Percentiles rank a stretch among this genome's conserved stretches.
phyloP scores from a whole-genome alignment of 2,329 filamentous ascomycete species.

The Xenosphaeropsis pyriputrescens region DNA sequence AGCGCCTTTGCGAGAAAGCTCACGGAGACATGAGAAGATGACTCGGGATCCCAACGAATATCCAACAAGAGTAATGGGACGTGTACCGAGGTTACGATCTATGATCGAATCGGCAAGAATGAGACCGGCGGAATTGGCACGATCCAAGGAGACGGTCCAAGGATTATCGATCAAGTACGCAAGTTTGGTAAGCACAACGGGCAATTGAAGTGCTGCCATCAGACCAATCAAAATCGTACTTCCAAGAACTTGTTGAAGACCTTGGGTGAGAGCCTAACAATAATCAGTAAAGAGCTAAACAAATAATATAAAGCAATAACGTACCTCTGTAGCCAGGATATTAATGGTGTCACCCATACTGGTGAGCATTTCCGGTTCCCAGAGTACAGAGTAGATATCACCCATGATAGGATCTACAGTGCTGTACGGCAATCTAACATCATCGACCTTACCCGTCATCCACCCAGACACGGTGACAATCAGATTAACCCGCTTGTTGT shows the following conservation, averaged over 20 bases:
- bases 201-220: conserved; percentile 89
- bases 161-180: conserved; percentile 96
- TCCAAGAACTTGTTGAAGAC: conserved; percentile 85
- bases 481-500: conserved; percentile 93
- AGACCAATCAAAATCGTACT: conserved; percentile 77
- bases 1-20: conserved; percentile 72
- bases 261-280: conserved; percentile 78
- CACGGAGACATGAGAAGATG: conserved; percentile 81
- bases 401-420: conserved; percentile 97
- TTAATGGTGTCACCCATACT: conserved; percentile 99
- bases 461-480: conserved; percentile 92
- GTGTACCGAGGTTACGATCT: conserved; percentile 77
- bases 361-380: conserved; percentile 95
- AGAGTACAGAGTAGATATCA: conserved; percentile 89
- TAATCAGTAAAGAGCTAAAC: conserved; percentile 12
- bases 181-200: conserved; percentile 82
- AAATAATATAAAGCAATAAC: conserved; percentile 8
- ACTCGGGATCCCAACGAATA: conserved; percentile 88
- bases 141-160: conserved; percentile 90
- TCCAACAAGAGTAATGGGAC: conserved; percentile 84
- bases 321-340: conserved; percentile 89
- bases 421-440: conserved; percentile 88
- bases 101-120: conserved; percentile 91
- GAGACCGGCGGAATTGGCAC: conserved; percentile 75
- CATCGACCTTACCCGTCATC: conserved; percentile 97